Evolutionary conservation across 176 grass and related monocot species (phyloP).

Genomic region (Eragrostis nindensis): DNA sequence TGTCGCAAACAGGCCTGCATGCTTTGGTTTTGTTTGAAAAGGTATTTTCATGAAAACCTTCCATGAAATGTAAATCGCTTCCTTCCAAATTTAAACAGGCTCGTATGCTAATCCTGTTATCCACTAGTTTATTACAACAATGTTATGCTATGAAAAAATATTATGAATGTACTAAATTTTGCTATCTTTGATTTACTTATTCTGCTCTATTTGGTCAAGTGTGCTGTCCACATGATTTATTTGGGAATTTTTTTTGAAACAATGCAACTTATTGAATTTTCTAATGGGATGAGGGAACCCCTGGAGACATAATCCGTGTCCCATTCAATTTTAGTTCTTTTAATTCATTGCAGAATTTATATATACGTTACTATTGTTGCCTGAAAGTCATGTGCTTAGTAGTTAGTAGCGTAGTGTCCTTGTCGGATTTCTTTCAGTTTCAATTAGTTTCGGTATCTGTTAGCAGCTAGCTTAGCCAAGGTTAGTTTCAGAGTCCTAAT

Average conservation of each 20-base stretch:
- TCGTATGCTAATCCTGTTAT: no score
- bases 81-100: no score
- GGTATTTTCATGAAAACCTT: no score
- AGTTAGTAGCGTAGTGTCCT: background rate
- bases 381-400: background rate
- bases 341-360: background rate
- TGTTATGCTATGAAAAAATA: no score
- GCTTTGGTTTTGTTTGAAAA: no score
- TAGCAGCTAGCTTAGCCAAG: background rate
- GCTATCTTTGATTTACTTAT: no score
- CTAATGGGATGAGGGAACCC: background rate
- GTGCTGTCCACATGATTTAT: no score
- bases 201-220: no score
- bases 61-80: no score
- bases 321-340: slow-evolving; percentile 1
- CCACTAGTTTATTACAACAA: no score
- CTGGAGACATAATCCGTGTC: background rate
- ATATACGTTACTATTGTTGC: background rate
- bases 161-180: no score
- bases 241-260: background rate
- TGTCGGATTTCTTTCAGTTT: background rate
- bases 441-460: background rate
- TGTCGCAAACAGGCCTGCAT: no score
- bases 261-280: background rate
- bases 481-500: background rate